These are phyloP conservation scores for Coriaria nepalensis DNA, from an alignment of 306 rosid genomes.

Conservation along the genomic window DNA sequence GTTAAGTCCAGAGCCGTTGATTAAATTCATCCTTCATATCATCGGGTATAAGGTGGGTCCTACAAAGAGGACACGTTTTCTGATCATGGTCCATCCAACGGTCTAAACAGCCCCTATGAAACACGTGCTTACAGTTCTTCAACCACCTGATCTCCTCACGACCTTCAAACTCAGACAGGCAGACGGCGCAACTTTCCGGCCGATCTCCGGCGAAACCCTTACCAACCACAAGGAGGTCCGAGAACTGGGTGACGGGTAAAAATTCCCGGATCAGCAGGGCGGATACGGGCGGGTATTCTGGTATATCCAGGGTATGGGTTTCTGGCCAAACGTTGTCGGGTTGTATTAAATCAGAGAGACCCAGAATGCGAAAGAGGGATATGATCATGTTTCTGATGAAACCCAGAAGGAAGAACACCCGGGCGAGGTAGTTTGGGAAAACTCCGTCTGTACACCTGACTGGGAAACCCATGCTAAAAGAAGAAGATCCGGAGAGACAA, in stretches of 20 bases:
- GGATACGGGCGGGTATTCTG: constrained; percentile 1
- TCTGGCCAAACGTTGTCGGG: not conserved
- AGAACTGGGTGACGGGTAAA: constrained; percentile 7
- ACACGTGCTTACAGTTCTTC: constrained; percentile 10
- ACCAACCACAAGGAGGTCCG: not conserved
- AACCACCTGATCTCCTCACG: constrained; percentile 8
- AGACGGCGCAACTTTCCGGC: constrained; percentile 15
- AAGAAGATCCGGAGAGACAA: not conserved
- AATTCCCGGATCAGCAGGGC: constrained; percentile 1
- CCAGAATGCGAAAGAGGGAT: constrained; percentile 7
- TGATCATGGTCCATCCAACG: constrained; percentile 11
- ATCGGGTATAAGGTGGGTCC: constrained; percentile 4
- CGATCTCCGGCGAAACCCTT: not conserved
- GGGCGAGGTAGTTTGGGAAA: constrained; percentile 1
- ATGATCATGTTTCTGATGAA: constrained; percentile 2
- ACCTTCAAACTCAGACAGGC: constrained; percentile 10
- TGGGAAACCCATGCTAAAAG: constrained; percentile 9
- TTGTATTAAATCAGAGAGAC: constrained; percentile 11
- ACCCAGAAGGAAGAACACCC: constrained; percentile 2
- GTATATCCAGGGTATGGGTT: not conserved
- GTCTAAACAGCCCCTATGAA: constrained; percentile 11
- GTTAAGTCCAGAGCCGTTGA: not conserved
- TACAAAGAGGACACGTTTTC: constrained; percentile 14
- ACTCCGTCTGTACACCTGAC: constrained; percentile 10
- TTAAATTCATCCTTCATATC: not conserved